Evolutionary conservation across 148 eudicot genomes (phyloP), one percentile per base, ranked within the genome.

Genomic region (Rhododendron mucronatum): DNA sequence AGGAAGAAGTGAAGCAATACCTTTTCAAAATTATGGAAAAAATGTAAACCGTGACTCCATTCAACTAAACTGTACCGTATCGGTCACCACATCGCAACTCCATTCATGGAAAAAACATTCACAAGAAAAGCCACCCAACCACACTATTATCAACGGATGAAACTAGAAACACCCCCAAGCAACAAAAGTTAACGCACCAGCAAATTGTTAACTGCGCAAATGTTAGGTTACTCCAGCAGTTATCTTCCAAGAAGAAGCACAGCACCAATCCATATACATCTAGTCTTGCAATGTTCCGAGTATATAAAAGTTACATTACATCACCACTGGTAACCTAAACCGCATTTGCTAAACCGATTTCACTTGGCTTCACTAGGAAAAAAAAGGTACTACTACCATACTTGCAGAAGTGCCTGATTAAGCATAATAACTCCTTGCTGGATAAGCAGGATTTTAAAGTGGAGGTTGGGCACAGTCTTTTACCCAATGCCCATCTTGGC

Each of bases 401-500:
- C 67, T 88, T 87, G 81, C 76, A 90, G 87, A 90, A 73, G 85
- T 28, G 73, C 41, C 26, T 11, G 86, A 75, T 23, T 88, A 86
- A 47, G 82, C 59, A 51, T 83, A n/a, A 45, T 83, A n/a, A 53
- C 84, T 88, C 33, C 83, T 61, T 47, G 45, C 59, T 11, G 5
- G 77, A 26, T 59, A 13, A 30, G 69, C 20, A 16, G 61, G 55
- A 41, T 79, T 26, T 45, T 69, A 85, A 76, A 83, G 44, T 73
- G 91, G 73, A 44, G 89, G 82, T 3, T 50, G 33, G 53, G 51
- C 69, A 76, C 92, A 91, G 53, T 91, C 92, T 81, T 87, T 87
- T 83, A 90, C 91, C 92, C 90, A 91, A 71, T 91, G 92, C 51
- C 91, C 92, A 82, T 91, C 91, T 35, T 73, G 86, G 83, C 91